Evolutionary conservation across 2,329 filamentous ascomycete species (phyloP).

Genomic region (Colletotrichum coccodes): DNA sequence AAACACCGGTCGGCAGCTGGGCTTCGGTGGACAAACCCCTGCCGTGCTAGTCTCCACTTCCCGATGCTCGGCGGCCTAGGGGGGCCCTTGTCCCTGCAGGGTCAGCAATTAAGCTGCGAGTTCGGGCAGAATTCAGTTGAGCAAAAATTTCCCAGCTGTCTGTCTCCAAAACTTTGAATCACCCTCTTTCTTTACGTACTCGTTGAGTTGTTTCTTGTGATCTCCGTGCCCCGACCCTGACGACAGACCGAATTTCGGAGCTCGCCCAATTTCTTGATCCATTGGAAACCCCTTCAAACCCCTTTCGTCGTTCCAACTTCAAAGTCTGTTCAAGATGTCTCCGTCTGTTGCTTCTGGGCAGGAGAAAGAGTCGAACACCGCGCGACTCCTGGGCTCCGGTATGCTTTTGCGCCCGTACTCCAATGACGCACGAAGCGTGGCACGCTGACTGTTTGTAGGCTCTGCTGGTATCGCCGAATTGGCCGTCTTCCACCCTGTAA

Average conservation of each 20-base stretch:
- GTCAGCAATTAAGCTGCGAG: conserved; percentile 29
- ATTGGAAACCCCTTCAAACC: not conserved
- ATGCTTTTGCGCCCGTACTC: conserved; percentile 29
- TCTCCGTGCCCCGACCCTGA: conserved; percentile 19
- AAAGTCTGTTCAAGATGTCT: conserved; percentile 62
- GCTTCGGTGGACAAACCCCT: conserved; percentile 18
- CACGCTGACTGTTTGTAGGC: conserved; percentile 62
- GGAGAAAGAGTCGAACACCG: conserved; percentile 88
- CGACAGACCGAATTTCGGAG: conserved; percentile 16
- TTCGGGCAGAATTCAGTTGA: conserved; percentile 23
- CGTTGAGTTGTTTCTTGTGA: conserved; percentile 7
- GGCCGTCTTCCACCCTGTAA: conserved; percentile 89
- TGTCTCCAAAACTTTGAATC: conserved; percentile 18
- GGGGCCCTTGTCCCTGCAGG: conserved; percentile 29
- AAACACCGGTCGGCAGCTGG: conserved; percentile 1
- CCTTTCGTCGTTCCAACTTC: conserved; percentile 11
- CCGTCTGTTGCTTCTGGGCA: conserved; percentile 57
- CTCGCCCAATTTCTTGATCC: conserved; percentile 1
- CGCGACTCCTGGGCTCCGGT: conserved; percentile 94
- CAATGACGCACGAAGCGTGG: not conserved
- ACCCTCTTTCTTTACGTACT: conserved; percentile 8
- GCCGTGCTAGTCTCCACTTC: conserved; percentile 24
- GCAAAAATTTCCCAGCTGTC: conserved; percentile 33
- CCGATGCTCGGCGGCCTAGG: conserved; percentile 27
- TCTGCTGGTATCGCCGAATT: conserved; percentile 93